Conservation (phyloP, 305 asterid species). For the Galium porrigens region DNA sequence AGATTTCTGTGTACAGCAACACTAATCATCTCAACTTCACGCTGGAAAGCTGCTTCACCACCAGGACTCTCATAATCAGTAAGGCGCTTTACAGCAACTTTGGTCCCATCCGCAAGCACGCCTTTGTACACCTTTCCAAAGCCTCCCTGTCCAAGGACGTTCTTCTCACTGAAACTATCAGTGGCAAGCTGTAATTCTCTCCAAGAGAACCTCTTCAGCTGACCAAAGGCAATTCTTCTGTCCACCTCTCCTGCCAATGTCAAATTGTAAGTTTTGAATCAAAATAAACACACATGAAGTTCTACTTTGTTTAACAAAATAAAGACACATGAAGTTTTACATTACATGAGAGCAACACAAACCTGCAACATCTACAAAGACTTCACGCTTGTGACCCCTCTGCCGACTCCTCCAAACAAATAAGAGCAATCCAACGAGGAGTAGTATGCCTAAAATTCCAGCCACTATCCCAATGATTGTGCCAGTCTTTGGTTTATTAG, state of each 20-base stretch:
- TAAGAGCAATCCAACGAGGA: conserved; percentile 44
- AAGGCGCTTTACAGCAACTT: conserved; percentile 79
- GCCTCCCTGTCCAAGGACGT: conserved; percentile 90
- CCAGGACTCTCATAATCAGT: conserved; percentile 85
- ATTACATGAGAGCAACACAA: conserved; percentile 16
- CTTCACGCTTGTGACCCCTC: conserved; percentile 49
- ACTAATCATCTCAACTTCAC: conserved; percentile 99
- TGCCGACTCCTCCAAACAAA: conserved; percentile 40
- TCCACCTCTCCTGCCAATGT: conserved; percentile 64
- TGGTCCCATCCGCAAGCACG: conserved; percentile 57
- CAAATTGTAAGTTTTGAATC: neutral
- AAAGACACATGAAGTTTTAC: neutral
- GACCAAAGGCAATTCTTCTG: conserved; percentile 80
- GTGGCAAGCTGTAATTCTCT: conserved; percentile 89
- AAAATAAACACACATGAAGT: neutral
- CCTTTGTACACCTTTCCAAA: conserved; percentile 93
- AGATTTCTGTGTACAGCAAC: conserved; percentile 94
- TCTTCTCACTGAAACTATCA: conserved; percentile 67
- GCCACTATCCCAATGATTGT: conserved; percentile 45
- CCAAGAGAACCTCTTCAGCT: conserved; percentile 82
- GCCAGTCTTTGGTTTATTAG: conserved; percentile 46
- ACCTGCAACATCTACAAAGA: conserved; percentile 87
- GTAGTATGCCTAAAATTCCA: conserved; percentile 40
- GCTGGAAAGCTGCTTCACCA: conserved; percentile 82
- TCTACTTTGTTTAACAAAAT: neutral